Evolutionary conservation across 352 stramenopile species (phyloP).

Genomic region (Globisporangium cystogenes): DNA sequence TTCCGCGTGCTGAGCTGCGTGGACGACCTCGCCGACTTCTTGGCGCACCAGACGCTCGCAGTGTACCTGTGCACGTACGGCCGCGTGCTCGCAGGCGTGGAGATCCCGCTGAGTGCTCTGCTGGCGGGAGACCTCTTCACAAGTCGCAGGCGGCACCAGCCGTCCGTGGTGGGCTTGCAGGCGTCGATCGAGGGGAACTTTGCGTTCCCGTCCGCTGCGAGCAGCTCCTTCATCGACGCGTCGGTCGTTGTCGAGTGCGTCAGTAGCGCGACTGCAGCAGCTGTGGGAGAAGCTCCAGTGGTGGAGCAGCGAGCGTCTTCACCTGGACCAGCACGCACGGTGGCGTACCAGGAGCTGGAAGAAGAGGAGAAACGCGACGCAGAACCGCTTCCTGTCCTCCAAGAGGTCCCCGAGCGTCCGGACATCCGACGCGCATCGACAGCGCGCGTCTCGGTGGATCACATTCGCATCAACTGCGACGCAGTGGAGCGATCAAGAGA

Average conservation of each 20-base stretch:
- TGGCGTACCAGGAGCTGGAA: not conserved
- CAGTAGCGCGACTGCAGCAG: not conserved
- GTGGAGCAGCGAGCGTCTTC: not conserved
- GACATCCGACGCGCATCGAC: too few relatives aligned
- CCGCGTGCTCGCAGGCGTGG: slow-evolving; percentile 44
- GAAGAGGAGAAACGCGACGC: not conserved
- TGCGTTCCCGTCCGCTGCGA: slow-evolving; percentile 28
- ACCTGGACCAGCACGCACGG: too few relatives aligned
- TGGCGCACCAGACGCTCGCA: slow-evolving; percentile 28
- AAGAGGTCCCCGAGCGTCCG: too few relatives aligned
- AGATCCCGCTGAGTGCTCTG: slow-evolving; percentile 39
- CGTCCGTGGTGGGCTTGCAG: slow-evolving; percentile 3
- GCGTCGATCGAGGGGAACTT: slow-evolving; percentile 29
- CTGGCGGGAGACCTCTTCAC: slow-evolving; percentile 19
- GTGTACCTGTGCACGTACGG: slow-evolving; percentile 76
- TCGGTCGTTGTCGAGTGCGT: slow-evolving; percentile 29
- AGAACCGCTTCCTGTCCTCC: not conserved
- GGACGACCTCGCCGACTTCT: slow-evolving; percentile 34
- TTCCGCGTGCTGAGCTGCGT: slow-evolving; percentile 61
- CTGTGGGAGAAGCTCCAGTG: not conserved
- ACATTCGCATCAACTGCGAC: slow-evolving; percentile 22
- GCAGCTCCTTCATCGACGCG: slow-evolving; percentile 22
- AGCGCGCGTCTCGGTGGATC: slow-evolving; percentile 22
- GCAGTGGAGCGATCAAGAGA: slow-evolving; percentile 22
- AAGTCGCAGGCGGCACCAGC: not conserved